Base-by-base conservation (phyloP, 108 stramenopile genomes). In the Fragilariopsis cylindrus region DNA sequence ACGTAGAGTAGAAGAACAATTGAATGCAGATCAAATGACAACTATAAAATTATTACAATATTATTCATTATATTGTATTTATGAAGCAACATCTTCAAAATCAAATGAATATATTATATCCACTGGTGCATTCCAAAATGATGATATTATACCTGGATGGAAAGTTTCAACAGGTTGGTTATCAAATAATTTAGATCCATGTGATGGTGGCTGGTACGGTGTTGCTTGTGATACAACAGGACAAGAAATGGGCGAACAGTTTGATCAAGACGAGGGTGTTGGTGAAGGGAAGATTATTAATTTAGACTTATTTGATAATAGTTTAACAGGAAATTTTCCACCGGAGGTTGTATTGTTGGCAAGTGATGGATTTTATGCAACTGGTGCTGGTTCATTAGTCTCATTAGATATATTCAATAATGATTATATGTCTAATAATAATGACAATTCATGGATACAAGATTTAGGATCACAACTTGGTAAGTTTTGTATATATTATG, bases 261-360 rank as follows among this genome's bases (percentile, higher is more conserved):
- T 30, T 30, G 30, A 30, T 30, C 30, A 1, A 30, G 30, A 30
- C 30, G 30, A 30, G 0, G 0, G 30, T 30, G 30, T 0, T 30
- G 30, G 30, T 7, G 62, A 64, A 45, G 70, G 70, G 57, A 48
- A 71, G 16, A 73, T 82, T 18, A 43, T 48, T 8, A 63, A 75
- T 43, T 41, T 82, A 7, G 65, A 74, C 60, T 54, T 82, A 7
- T 71, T 70, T 39, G 46, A 60, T 30, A 82, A 82, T 52, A 21
- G 57, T 12, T n/a, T 82, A 48, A 82, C 82, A 19, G 82, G 82
- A 7, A 71, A 66, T 55, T 77, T 73, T 53, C 73, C 82, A 16
- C 63, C 63, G 13, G 82, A 82, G 57, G 49, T 76, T 13, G 55
- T n/a, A 4, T 40, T 78, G 12, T 41, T 82, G n/a, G 65, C 73